Evolutionary conservation across 2,329 filamentous ascomycete genomes (phyloP).

Genomic region (Trichoderma atrobrunneum): DNA sequence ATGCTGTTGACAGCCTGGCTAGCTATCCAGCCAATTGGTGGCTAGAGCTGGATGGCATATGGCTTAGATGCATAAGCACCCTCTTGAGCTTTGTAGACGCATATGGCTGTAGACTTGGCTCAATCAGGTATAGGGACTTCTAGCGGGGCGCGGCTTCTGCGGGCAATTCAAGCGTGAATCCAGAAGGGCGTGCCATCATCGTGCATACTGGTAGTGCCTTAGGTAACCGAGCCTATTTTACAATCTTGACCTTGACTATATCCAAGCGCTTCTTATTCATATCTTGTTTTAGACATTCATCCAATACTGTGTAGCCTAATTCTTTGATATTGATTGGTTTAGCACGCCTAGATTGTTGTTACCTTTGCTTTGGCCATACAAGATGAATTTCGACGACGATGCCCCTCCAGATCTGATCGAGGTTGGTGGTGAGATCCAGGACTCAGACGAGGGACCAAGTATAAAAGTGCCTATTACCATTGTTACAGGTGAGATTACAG

Average conservation of each 20-base stretch:
- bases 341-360: not conserved
- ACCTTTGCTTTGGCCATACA: conserved; percentile 13
- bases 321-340: not conserved
- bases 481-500: conserved; percentile 60
- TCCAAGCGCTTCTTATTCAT: not conserved
- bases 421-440: conserved; percentile 35
- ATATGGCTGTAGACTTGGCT: conserved; percentile 9
- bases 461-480: conserved; percentile 81
- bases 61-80: conserved; percentile 21
- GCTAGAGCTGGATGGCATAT: not conserved
- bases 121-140: not conserved
- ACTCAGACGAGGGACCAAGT: conserved; percentile 48
- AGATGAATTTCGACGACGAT: conserved; percentile 66
- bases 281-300: not conserved
- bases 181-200: conserved; percentile 11
- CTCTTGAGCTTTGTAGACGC: conserved; percentile 24
- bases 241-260: not conserved
- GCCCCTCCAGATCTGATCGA: conserved; percentile 63
- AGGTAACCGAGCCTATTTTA: not conserved
- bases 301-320: not conserved
- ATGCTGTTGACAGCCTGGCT: conserved; percentile 17
- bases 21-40: conserved; percentile 9
- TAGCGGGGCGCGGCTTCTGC: conserved; percentile 19
- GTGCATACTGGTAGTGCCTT: conserved; percentile 14
- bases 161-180: not conserved